Conservation (phyloP, 768 basidiomycete species). For the Phallus indusiatus region DNA sequence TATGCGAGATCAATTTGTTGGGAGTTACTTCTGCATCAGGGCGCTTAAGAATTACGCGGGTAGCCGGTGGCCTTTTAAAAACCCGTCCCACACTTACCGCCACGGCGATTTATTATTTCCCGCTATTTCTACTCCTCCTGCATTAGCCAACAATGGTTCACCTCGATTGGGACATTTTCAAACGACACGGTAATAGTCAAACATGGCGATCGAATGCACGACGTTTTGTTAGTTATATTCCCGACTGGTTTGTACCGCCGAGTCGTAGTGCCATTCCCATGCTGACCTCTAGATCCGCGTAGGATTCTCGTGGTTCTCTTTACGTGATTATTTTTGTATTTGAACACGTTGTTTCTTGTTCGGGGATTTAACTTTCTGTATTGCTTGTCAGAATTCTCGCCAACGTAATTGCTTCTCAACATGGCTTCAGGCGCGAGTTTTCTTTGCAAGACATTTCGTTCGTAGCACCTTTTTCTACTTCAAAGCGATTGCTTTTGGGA, state of each 20-base stretch:
- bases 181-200: not conserved
- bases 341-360: not conserved
- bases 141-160: not conserved
- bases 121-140: not conserved
- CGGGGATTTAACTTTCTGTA: conserved; percentile 30
- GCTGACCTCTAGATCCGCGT: not conserved
- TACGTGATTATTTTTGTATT: conserved; percentile 37
- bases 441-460: conserved; percentile 74
- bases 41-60: no score
- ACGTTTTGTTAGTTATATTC: not conserved
- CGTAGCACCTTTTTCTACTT: conserved; percentile 21
- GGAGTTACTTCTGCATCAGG: not conserved
- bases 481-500: not conserved
- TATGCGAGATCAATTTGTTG: not conserved
- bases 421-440: conserved; percentile 71
- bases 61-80: no score
- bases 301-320: conserved; percentile 64
- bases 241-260: not conserved
- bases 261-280: no score
- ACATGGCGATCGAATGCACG: not conserved
- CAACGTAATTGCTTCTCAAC: conserved; percentile 38
- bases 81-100: no score
- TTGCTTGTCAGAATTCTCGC: conserved; percentile 37
- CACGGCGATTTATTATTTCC: not conserved
- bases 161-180: not conserved